Conservation (phyloP, 129 eudicot genomes). For the Arctium minus region DNA sequence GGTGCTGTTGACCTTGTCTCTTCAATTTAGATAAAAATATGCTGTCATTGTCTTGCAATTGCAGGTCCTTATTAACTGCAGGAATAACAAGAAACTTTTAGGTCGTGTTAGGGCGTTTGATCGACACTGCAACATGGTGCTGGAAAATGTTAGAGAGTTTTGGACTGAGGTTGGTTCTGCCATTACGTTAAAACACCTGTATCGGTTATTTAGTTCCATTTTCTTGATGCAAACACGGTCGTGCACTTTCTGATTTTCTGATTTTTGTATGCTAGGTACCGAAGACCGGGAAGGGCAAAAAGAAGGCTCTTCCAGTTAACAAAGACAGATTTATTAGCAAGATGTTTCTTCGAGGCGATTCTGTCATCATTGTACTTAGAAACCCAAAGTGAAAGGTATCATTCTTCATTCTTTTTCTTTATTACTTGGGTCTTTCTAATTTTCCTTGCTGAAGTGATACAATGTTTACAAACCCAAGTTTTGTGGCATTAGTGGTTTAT, state of each 20-base stretch:
- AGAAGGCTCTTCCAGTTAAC: conserved; percentile 90
- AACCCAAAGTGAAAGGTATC: conserved; percentile 77
- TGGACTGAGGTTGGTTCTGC: conserved; percentile 86
- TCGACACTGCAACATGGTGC: conserved; percentile 96
- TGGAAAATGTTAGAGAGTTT: conserved; percentile 97
- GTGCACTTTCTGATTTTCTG: neutral
- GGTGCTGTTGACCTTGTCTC: no score
- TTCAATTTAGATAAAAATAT: neutral
- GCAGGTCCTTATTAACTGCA: conserved; percentile 83
- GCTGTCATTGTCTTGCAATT: neutral
- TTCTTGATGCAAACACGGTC: neutral
- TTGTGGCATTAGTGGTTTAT: neutral
- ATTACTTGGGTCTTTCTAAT: neutral
- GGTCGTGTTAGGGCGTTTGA: conserved; percentile 98
- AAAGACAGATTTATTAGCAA: conserved; percentile 92
- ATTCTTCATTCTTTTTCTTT: neutral
- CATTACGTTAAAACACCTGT: neutral
- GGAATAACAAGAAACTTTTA: conserved; percentile 82
- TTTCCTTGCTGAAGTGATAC: neutral
- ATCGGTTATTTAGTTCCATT: neutral
- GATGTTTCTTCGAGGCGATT: conserved; percentile 97
- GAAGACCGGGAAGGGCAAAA: conserved; percentile 96
- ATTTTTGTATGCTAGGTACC: conserved; percentile 51
- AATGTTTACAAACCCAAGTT: neutral
- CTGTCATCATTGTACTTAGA: conserved; percentile 88